These are phyloP conservation scores for Saposhnikovia divaricata DNA, from an alignment of 129 eudicot species.

Conservation along the genomic window DNA sequence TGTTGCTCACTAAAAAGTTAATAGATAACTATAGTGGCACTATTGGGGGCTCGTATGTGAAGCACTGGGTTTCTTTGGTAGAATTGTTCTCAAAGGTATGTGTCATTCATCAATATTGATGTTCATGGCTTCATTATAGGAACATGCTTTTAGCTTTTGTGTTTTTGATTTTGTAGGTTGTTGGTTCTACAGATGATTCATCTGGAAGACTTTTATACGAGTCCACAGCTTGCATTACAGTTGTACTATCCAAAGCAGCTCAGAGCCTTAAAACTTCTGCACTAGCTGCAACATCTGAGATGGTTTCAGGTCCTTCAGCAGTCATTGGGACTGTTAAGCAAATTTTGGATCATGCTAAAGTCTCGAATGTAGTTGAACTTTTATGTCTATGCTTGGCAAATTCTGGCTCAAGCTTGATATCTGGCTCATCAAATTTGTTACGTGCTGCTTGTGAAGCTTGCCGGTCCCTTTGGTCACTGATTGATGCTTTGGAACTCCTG, in stretches of 20 bases:
- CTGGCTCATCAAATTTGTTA: conserved; percentile 65
- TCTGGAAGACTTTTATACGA: conserved; percentile 73
- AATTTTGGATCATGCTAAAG: conserved; percentile 68
- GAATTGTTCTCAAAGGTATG: conserved; percentile 72
- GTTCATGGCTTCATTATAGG: conserved; percentile 1
- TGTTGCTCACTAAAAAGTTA: conserved; percentile 50
- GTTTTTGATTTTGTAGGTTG: conserved; percentile 38
- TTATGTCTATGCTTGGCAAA: conserved; percentile 59
- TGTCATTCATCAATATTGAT: conserved; percentile 14
- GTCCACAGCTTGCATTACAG: conserved; percentile 66
- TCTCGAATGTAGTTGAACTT: conserved; percentile 49
- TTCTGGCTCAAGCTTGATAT: conserved; percentile 77
- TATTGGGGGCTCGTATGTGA: conserved; percentile 51
- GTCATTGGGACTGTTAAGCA: conserved; percentile 41
- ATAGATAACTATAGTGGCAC: conserved; percentile 54
- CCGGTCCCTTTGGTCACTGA: conserved; percentile 77
- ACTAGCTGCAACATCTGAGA: conserved; percentile 35
- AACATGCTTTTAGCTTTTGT: conserved; percentile 17
- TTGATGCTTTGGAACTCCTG: conserved; percentile 66
- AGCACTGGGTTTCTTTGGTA: conserved; percentile 70
- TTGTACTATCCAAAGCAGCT: conserved; percentile 54
- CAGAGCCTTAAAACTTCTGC: conserved; percentile 54
- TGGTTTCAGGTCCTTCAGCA: conserved; percentile 20
- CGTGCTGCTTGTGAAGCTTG: conserved; percentile 92
- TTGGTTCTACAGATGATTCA: conserved; percentile 43